Percentiles rank a stretch among this genome's conserved stretches.
These are phyloP conservation scores for Alternaria panax DNA, from an alignment of 2,329 filamentous ascomycete genomes.

Conservation along the genomic window DNA sequence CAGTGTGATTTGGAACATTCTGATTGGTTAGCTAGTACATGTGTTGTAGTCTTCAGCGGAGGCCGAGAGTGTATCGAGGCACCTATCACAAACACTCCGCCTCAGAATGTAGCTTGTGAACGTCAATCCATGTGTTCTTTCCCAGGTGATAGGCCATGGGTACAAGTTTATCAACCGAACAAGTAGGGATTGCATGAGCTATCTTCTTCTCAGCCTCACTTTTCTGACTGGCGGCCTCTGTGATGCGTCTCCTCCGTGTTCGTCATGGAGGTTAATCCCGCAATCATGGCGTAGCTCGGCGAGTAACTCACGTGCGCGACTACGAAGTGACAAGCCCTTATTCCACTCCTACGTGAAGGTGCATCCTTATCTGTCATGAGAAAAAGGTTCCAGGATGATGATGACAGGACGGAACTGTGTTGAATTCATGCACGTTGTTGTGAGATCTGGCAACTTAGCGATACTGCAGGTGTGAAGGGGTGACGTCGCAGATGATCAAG, in stretches of 20 bases:
- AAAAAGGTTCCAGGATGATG: background rate
- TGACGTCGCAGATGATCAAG: constrained; percentile 6
- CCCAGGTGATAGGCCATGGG: background rate
- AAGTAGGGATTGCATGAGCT: background rate
- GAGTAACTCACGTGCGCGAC: background rate
- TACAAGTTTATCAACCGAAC: background rate
- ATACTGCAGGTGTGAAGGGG: constrained; percentile 1
- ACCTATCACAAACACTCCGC: background rate
- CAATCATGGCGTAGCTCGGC: background rate
- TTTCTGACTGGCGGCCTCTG: background rate
- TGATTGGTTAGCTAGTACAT: background rate
- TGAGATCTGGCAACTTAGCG: background rate
- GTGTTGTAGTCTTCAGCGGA: background rate
- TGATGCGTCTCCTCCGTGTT: background rate
- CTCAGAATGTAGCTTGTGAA: background rate
- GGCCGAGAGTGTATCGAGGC: background rate
- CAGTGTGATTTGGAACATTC: background rate
- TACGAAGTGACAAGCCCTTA: background rate
- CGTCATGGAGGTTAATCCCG: background rate
- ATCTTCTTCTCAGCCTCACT: background rate
- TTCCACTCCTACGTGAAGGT: background rate
- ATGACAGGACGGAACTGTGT: background rate
- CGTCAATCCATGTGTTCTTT: background rate
- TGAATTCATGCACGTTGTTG: background rate
- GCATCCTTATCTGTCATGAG: background rate